These are phyloP conservation scores for Botrytis fabae DNA, from an alignment of 2,329 filamentous ascomycete species.

Conservation along the genomic window DNA sequence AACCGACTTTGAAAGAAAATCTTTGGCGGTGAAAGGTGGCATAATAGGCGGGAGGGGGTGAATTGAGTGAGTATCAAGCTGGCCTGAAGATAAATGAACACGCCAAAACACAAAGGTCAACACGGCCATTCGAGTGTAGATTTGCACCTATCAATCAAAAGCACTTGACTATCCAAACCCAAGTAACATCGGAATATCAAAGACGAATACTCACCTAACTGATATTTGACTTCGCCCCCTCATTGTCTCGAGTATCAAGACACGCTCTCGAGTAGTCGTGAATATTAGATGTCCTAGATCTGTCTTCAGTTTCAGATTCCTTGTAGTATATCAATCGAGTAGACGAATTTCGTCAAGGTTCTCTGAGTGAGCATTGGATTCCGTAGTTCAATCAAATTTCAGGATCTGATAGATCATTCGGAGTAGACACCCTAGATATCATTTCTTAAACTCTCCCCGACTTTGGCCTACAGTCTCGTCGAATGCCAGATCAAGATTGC, in stretches of 20 bases:
- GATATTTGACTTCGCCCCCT: background rate
- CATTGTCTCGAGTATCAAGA: background rate
- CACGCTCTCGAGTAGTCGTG: background rate
- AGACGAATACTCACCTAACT: background rate
- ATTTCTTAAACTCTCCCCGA: background rate
- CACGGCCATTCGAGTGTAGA: background rate
- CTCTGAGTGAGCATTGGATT: background rate
- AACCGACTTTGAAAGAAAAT: background rate
- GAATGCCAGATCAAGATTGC: background rate
- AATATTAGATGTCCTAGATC: background rate
- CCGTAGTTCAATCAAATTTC: background rate
- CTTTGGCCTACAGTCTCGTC: background rate
- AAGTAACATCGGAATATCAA: background rate
- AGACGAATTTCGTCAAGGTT: background rate
- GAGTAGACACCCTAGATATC: background rate
- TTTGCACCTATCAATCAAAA: background rate
- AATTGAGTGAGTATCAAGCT: background rate
- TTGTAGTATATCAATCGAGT: background rate
- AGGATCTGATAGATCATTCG: background rate
- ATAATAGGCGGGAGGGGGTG: background rate
- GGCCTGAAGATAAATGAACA: background rate
- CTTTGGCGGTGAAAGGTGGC: background rate
- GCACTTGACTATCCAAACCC: background rate
- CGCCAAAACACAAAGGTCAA: background rate
- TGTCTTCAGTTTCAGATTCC: background rate